phyloP scores from a whole-genome alignment of 2,329 filamentous ascomycete genomes.

The Fusarium zealandicum region DNA sequence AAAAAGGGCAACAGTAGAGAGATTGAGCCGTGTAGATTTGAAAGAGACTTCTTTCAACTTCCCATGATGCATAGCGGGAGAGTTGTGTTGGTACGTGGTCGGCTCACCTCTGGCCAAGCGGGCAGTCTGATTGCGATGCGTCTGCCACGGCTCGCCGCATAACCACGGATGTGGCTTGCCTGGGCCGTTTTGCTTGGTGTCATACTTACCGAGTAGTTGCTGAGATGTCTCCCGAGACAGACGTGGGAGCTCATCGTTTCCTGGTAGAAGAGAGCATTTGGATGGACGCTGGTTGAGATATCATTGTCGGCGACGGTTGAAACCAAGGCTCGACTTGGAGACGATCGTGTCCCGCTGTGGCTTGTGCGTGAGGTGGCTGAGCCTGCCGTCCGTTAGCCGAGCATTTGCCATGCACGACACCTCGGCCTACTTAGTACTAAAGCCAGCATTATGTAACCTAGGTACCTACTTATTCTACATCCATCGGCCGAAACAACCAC shows the following conservation, averaged over 20 bases:
- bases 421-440: too few relatives aligned
- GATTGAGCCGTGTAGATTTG: not conserved
- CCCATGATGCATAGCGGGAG: constrained; percentile 15
- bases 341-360: constrained; percentile 42
- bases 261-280: constrained; percentile 22
- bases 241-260: constrained; percentile 19
- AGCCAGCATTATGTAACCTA: too few relatives aligned
- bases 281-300: constrained; percentile 28
- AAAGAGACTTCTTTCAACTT: constrained; percentile 37
- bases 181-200: constrained; percentile 5
- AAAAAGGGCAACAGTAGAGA: not conserved
- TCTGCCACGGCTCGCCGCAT: constrained; percentile 31
- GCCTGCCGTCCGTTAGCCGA: constrained; percentile 40
- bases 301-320: constrained; percentile 38
- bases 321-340: constrained; percentile 34
- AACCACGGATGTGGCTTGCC: constrained; percentile 13
- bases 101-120: constrained; percentile 14
- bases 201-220: constrained; percentile 1
- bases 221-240: not conserved
- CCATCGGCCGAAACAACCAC: too few relatives aligned
- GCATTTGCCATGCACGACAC: constrained; percentile 36
- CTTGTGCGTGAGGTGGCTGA: constrained; percentile 28
- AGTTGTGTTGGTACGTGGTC: constrained; percentile 34
- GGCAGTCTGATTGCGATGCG: constrained; percentile 25
- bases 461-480: too few relatives aligned